phyloP scores from a whole-genome alignment of 2,329 filamentous ascomycete genomes.

The Apiospora arundinis region DNA sequence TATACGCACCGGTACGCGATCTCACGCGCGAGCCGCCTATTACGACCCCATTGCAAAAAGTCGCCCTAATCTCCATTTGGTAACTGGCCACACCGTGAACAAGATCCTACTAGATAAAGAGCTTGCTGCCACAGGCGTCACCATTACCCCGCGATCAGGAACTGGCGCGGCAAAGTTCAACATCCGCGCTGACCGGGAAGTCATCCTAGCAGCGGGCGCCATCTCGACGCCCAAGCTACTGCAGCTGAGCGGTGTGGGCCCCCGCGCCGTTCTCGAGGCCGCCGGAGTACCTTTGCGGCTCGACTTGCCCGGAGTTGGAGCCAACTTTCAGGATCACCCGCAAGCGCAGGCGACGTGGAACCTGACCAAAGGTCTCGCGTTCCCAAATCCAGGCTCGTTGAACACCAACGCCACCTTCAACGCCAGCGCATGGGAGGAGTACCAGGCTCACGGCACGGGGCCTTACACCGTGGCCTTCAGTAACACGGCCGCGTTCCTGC shows the following conservation, averaged over 20 bases:
- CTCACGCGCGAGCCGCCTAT: conserved; percentile 22
- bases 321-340: conserved; percentile 34
- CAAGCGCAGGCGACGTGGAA: conserved; percentile 28
- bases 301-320: conserved; percentile 29
- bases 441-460: conserved; percentile 31
- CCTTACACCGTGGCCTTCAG: conserved; percentile 34
- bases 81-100: conserved; percentile 19
- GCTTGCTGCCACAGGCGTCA: conserved; percentile 15
- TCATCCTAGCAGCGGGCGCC: conserved; percentile 36
- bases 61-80: conserved; percentile 21
- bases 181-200: conserved; percentile 31
- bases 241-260: conserved; percentile 45
- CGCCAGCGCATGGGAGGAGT: conserved; percentile 32
- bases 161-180: conserved; percentile 14
- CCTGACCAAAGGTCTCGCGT: conserved; percentile 9
- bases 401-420: conserved; percentile 31
- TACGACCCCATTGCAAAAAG: conserved; percentile 19
- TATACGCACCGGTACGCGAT: conserved; percentile 19
- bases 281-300: conserved; percentile 24
- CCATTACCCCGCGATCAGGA: background rate
- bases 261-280: conserved; percentile 24
- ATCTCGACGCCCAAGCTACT: conserved; percentile 43
- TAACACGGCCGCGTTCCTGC: conserved; percentile 31
- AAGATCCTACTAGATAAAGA: background rate
- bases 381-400: conserved; percentile 20